Evolutionary conservation across 345 rosid genomes (phyloP), one percentile per base, ranked within the genome.

Genomic region (Corymbia maculata): DNA sequence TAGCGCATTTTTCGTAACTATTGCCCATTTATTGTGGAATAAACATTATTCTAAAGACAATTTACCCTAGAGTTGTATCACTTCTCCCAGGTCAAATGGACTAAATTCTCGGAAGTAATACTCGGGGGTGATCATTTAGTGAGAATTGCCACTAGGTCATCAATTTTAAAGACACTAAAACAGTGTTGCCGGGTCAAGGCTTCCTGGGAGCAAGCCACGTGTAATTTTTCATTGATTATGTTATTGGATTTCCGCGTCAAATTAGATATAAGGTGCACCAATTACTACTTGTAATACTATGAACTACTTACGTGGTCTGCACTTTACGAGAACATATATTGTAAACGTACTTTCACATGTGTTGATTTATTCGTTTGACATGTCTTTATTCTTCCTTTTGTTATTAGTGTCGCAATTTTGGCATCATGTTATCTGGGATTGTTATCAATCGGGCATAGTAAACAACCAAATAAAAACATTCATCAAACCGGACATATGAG

Each of bases 201-300:
- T 28, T 61, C 32, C n/a, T 0, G 6, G 32, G 32, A 61, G 68
- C 32, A 61, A 61, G 68, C n/a, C 32, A 61, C 0, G 32, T 61
- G 13, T 28, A 32, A 28, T 28, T 61, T 61, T 11, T 61, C 70
- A 61, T 61, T 59, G 24, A 24, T 64, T 2, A 17, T 64, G 36
- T 64, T 64, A 64, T n/a, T 28, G 70, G 36, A 13, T 64, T 64
- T n/a, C 3, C 36, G 0, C 17, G 2, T 13, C 75, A n/a, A 64
- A 64, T n/a, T 14, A 15, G 15, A 64, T n/a, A 64, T 5, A 64
- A n/a, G 13, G 9, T 14, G 17, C 36, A n/a, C 5, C 75, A n/a
- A n/a, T n/a, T 64, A 4, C 6, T 64, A 2, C 9, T n/a, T 64
- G 0, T 64, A 64, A 28, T 64, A n/a, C 17, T 13, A n/a, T 64